Percentiles rank a stretch among this genome's conserved stretches.
Conservation (phyloP, 1,284 basidiomycete species). For the Melanopsichium pennsylvanicum region DNA sequence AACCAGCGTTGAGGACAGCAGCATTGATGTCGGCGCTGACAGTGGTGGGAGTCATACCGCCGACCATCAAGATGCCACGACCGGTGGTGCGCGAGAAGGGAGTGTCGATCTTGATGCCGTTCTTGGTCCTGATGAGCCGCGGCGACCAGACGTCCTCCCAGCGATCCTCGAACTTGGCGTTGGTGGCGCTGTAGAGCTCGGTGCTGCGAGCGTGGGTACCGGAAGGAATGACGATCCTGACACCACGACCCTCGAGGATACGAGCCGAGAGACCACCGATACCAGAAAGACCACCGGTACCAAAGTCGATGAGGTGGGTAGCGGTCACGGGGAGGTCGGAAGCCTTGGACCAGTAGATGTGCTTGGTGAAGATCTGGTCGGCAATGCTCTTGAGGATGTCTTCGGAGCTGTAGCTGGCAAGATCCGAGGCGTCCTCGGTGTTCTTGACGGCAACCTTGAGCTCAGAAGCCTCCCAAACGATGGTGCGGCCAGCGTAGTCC, state of each 20-base stretch:
- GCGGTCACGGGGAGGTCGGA: conserved; percentile 81
- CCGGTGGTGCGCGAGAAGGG: conserved; percentile 93
- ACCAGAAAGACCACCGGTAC: conserved; percentile 90
- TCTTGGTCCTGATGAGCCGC: conserved; percentile 78
- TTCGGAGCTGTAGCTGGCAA: conserved; percentile 41
- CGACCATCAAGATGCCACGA: conserved; percentile 97
- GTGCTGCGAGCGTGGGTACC: conserved; percentile 53
- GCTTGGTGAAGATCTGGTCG: conserved; percentile 84
- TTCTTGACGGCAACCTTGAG: conserved; percentile 86
- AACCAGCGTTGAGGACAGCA: conserved; percentile 90
- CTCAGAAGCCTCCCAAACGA: conserved; percentile 77
- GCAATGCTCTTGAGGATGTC: conserved; percentile 54
- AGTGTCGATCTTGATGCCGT: conserved; percentile 75
- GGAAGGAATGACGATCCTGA: conserved; percentile 72
- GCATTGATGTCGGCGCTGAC: conserved; percentile 61
- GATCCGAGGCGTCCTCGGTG: conserved; percentile 73
- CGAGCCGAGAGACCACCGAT: conserved; percentile 89
- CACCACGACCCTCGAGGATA: conserved; percentile 90
- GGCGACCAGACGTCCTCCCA: conserved; percentile 91
- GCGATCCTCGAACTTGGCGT: conserved; percentile 80
- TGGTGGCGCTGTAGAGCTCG: conserved; percentile 72
- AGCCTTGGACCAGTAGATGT: conserved; percentile 91
- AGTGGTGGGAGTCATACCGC: conserved; percentile 77
- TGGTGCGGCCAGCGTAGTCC: conserved; percentile 71
- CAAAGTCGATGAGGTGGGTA: conserved; percentile 92